Base-by-base conservation (phyloP, 1,284 basidiomycete species). In the Jaminaea rosea region DNA sequence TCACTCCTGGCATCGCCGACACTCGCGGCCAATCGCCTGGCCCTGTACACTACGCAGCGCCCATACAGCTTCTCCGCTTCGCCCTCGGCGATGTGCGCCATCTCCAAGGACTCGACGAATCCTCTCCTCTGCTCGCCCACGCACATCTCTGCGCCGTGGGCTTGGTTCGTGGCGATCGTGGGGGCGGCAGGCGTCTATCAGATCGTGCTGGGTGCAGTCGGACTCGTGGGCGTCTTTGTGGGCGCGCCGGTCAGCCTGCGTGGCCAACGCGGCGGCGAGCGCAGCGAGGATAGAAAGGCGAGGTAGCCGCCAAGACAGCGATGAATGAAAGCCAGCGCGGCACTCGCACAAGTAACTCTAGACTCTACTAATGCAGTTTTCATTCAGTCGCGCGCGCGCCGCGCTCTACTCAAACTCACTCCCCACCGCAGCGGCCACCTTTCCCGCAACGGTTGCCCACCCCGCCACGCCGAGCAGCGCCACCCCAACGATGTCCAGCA, bases 401-500 rank as follows among this genome's bases (percentile, higher is more conserved):
- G 4, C 4, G 34, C 34, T 21, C 21, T 21, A 21, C 34, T 21
- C 34, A 36, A 4, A 36, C 21, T 3, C 4, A 3, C 4, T 10
- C 10, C 34, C 34, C 21, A 4, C n/a, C 4, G 21, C 34, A n/a
- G n/a, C 10, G n/a, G 6, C 10, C 9, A 15, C 3, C 34, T n/a
- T 36, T 21, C 34, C 34, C 10, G 10, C 31, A 10, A 32, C 34
- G n/a, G 6, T 10, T 21, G n/a, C 21, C 34, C 9, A n/a, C 34
- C n/a, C 10, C 34, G n/a, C 10, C 10, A 32, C 31, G 31, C 72
- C 73, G 1, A 42, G 23, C 39, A 5, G 19, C 11, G 11, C 39
- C 39, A 42, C 7, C 19, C 17, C 39, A 7, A n/a, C 19, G 19
- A 79, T 11, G 62, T 81, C 79, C 4, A 78, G 75, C 0, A 75